Evolutionary conservation across 2,329 filamentous ascomycete species (phyloP).

Genomic region (Penicillium brasilianum): DNA sequence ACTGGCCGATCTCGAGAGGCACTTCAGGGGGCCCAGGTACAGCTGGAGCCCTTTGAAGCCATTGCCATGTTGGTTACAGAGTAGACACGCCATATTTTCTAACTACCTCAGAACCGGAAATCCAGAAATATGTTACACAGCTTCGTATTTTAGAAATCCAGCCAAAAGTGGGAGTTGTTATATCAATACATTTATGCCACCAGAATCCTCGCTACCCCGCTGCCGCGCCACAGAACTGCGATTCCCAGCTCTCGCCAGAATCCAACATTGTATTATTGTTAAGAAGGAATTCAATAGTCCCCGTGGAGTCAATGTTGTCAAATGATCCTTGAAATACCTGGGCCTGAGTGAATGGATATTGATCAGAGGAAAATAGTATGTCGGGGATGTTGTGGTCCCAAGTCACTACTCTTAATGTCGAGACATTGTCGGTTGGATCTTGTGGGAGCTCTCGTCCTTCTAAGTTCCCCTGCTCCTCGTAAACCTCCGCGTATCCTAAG

Average conservation of each 20-base stretch:
- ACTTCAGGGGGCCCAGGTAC: neutral
- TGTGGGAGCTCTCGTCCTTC: neutral
- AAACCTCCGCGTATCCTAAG: neutral
- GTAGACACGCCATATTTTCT: neutral
- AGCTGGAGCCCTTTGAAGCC: slow-evolving; percentile 1
- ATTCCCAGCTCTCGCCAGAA: slow-evolving; percentile 3
- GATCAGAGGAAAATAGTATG: neutral
- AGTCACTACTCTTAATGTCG: neutral
- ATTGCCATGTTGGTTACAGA: neutral
- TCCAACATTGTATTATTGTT: slow-evolving; percentile 4
- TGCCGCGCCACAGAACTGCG: neutral
- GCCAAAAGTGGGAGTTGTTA: no score
- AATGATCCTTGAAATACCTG: neutral
- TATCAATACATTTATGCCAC: no score
- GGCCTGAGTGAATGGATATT: neutral
- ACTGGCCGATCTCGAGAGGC: neutral
- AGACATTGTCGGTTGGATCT: neutral
- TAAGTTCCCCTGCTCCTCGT: neutral
- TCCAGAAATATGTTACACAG: neutral
- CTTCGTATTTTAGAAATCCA: neutral
- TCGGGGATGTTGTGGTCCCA: neutral
- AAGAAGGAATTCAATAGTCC: slow-evolving; percentile 2
- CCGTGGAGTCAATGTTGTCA: neutral
- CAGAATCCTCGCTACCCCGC: no score
- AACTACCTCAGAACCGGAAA: neutral